Evolutionary conservation across 352 stramenopile genomes (phyloP).

Genomic region (Pythium myriotylum): DNA sequence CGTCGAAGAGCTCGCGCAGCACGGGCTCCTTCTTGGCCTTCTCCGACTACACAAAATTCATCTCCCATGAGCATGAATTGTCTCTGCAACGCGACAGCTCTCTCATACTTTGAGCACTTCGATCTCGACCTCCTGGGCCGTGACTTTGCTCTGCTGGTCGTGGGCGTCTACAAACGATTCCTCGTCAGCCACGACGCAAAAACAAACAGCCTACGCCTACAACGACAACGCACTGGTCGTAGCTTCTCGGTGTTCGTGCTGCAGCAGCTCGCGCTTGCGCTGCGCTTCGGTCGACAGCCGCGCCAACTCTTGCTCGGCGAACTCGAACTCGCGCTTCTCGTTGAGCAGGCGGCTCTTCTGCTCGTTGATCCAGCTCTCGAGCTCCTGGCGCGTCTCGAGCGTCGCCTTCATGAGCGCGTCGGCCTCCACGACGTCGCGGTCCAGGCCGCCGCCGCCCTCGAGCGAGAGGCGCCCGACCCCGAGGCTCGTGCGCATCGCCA

Average conservation of each 20-base stretch:
- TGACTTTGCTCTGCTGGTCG: constrained; percentile 58
- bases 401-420: constrained; percentile 23
- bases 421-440: constrained; percentile 10
- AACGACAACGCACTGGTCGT: constrained; percentile 19
- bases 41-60: constrained; percentile 32
- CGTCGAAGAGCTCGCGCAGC: constrained; percentile 64
- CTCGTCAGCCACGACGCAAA: not conserved
- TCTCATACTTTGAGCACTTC: constrained; percentile 56
- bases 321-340: constrained; percentile 28
- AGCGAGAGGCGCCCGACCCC: constrained; percentile 8
- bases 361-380: constrained; percentile 30
- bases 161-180: constrained; percentile 8
- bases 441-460: not conserved
- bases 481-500: constrained; percentile 8
- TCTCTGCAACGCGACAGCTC: not conserved
- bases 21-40: constrained; percentile 61
- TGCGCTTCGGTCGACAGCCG: constrained; percentile 22
- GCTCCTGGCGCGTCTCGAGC: constrained; percentile 29
- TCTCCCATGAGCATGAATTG: not conserved
- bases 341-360: constrained; percentile 24
- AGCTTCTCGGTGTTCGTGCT: constrained; percentile 26
- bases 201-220: too few species aligned
- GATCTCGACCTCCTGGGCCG: constrained; percentile 64
- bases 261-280: constrained; percentile 26
- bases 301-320: constrained; percentile 18